Base-by-base conservation (phyloP, 176 grass and related monocot genomes). In the Typha latifolia region DNA sequence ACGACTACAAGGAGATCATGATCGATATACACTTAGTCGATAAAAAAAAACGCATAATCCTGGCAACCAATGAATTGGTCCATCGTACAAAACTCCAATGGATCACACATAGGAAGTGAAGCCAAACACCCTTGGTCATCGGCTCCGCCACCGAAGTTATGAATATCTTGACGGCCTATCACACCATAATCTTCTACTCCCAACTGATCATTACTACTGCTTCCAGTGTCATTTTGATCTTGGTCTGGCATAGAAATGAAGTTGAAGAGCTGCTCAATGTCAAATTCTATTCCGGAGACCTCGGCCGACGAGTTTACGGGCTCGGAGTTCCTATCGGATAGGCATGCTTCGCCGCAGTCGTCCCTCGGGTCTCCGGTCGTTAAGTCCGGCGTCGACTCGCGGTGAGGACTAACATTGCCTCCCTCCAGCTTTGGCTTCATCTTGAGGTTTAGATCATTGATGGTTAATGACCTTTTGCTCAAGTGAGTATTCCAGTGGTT, bases 401-500 rank as follows among this genome's bases (percentile, higher is more conserved):
- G 51, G 18, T 48, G 65, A 20, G 14, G 20, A 31, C 49, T 34
- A 15, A 24, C 26, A 9, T 32, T 20, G 61, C 68, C 47, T 48
- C 55, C 50, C 0, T 27, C 51, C n/a, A 29, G 43, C 4, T 66
- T 73, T 4, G 23, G 57, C 34, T 82, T 71, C 13, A 71, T 12
- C 72, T 82, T 76, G 29, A 34, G 66, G 59, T 82, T 82, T 3
- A 82, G 72, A 48, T 82, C 79, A 71, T 70, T 29, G 48, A 82
- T 82, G 15, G 79, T 76, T 23, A 76, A 14, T 12, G 79, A 47
- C 43, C 63, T 76, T 65, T 82, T 82, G 79, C 79, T 76, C 79
- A 82, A 82, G 72, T 82, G 79, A 82, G 72, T 82, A 82, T 82
- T 82, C 79, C 79, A 82, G 56, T 82, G 79, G 21, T 82, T 82